Evolutionary conservation across 495 filamentous ascomycete species (phyloP).

Genomic region (Podospora australis): DNA sequence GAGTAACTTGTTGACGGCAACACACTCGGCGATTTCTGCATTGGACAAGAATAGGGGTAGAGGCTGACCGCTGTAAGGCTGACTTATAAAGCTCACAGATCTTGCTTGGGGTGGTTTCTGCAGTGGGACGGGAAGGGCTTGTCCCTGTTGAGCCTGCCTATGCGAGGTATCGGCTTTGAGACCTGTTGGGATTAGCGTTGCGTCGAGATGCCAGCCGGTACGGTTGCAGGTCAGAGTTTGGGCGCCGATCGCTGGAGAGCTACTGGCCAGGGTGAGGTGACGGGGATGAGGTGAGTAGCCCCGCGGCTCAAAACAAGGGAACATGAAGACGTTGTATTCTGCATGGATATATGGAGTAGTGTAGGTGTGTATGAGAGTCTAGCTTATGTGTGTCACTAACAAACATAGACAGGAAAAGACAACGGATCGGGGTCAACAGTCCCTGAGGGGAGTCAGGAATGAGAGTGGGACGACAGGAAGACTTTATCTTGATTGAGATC

Average conservation of each 20-base stretch:
- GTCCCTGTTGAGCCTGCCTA: constrained; percentile 12
- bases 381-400: too few species aligned
- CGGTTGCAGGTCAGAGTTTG: constrained; percentile 1
- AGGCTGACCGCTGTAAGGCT: constrained; percentile 26
- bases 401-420: too few species aligned
- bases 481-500: neutral
- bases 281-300: neutral
- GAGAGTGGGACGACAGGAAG: too few species aligned
- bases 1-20: neutral
- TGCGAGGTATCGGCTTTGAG: constrained; percentile 27
- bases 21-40: constrained; percentile 4
- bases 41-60: neutral
- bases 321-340: neutral
- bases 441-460: neutral
- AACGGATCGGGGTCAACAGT: too few species aligned
- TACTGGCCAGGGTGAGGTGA: neutral
- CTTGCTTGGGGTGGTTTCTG: constrained; percentile 7
- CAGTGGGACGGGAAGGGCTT: constrained; percentile 8
- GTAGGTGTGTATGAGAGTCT: neutral
- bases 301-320: constrained; percentile 1
- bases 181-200: constrained; percentile 27
- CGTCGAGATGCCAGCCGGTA: constrained; percentile 7
- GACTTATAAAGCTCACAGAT: constrained; percentile 27
- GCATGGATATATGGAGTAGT: neutral
- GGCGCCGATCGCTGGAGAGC: neutral